phyloP scores from a whole-genome alignment of 768 basidiomycete species.

The Hygrocybe coccinea region DNA sequence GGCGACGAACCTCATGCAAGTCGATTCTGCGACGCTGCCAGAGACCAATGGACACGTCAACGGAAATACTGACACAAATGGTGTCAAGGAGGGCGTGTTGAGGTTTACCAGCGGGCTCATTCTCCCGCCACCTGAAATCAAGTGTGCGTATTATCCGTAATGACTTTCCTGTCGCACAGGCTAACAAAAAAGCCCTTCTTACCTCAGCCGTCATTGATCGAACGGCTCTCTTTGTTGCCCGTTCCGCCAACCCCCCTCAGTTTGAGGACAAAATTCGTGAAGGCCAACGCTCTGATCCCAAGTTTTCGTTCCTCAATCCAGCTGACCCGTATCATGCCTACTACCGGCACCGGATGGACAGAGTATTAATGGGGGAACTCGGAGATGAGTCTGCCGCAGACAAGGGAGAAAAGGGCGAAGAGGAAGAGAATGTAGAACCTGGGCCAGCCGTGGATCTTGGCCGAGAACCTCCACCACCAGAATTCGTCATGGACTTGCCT shows the following conservation, averaged over 20 bases:
- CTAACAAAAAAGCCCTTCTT: conserved; percentile 12
- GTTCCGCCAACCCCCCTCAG: conserved; percentile 86
- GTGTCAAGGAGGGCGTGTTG: conserved; percentile 26
- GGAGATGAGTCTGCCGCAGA: conserved; percentile 53
- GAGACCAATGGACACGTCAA: conserved; percentile 40
- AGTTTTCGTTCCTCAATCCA: conserved; percentile 97
- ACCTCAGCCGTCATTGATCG: conserved; percentile 95
- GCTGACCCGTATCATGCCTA: conserved; percentile 98
- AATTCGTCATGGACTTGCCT: conserved; percentile 83
- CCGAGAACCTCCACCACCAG: conserved; percentile 69
- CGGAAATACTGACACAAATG: conserved; percentile 38
- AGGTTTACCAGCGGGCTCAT: conserved; percentile 84
- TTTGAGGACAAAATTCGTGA: conserved; percentile 98
- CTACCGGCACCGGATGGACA: conserved; percentile 88
- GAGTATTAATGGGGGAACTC: conserved; percentile 68
- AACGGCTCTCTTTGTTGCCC: conserved; percentile 86
- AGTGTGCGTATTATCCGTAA: conserved; percentile 54
- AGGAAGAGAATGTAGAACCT: conserved; percentile 26
- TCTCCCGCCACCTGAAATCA: conserved; percentile 93
- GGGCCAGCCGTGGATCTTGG: conserved; percentile 58
- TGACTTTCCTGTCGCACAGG: conserved; percentile 2
- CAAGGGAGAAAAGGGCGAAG: conserved; percentile 42
- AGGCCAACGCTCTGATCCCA: conserved; percentile 92
- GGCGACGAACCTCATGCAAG: conserved; percentile 44
- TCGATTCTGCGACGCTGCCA: conserved; percentile 22